Evolutionary conservation across 768 basidiomycete species (phyloP).

Genomic region (Neoboletus magnificus): DNA sequence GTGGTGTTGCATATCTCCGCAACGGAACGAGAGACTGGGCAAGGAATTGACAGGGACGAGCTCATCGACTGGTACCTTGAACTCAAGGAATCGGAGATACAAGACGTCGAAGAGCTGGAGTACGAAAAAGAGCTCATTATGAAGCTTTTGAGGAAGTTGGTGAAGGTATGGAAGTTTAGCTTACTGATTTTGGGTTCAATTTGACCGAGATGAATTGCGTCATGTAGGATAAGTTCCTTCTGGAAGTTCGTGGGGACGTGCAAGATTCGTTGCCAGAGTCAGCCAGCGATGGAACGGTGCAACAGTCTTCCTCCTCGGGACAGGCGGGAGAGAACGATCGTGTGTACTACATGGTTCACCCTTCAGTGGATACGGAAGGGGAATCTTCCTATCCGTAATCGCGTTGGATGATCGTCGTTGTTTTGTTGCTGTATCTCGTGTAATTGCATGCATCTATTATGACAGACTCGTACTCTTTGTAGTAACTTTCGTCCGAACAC

Average conservation of each 20-base stretch:
- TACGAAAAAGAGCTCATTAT: conserved; percentile 86
- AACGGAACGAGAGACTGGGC: conserved; percentile 69
- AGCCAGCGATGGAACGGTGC: conserved; percentile 51
- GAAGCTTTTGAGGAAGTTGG: conserved; percentile 85
- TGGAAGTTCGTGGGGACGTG: conserved; percentile 81
- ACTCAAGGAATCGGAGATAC: conserved; percentile 76
- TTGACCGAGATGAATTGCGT: not conserved
- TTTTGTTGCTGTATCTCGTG: conserved; percentile 5
- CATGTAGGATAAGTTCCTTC: conserved; percentile 73
- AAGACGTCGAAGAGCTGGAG: conserved; percentile 83
- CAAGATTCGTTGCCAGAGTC: conserved; percentile 71
- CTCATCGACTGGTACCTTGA: conserved; percentile 98
- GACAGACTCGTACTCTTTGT: not conserved
- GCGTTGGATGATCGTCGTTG: not conserved
- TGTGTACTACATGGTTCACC: conserved; percentile 89
- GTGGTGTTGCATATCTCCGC: conserved; percentile 80
- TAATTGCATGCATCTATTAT: conserved; percentile 2
- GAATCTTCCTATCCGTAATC: conserved; percentile 35
- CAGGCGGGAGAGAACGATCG: conserved; percentile 58
- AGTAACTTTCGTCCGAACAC: not conserved
- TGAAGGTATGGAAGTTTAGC: conserved; percentile 58
- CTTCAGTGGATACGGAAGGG: conserved; percentile 72
- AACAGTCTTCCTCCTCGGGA: conserved; percentile 47
- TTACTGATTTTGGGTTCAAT: not conserved
- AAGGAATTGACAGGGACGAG: conserved; percentile 84